These are phyloP conservation scores for Pseudogymnoascus sp. DNA, from an alignment of 2,329 filamentous ascomycete species.

Conservation along the genomic window DNA sequence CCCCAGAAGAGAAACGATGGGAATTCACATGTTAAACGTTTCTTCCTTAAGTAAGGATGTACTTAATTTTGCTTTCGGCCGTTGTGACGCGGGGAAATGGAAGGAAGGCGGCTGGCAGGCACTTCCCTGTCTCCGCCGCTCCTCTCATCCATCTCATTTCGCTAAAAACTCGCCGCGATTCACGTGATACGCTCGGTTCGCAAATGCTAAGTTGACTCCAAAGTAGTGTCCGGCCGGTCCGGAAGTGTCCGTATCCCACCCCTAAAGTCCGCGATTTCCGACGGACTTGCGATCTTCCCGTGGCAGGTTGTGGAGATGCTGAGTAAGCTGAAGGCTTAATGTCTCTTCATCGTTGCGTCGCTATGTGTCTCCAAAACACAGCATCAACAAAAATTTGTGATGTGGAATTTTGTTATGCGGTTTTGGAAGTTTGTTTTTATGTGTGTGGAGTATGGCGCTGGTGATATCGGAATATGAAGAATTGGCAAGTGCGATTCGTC, in stretches of 20 bases:
- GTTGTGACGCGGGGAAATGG: background rate
- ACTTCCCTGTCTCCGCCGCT: background rate
- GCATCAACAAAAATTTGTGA: background rate
- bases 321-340: slow-evolving; percentile 1
- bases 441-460: no score
- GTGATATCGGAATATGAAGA: background rate
- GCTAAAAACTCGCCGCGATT: background rate
- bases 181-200: background rate
- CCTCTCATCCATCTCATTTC: background rate
- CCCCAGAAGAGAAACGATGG: background rate
- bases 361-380: background rate
- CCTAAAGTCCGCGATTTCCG: background rate
- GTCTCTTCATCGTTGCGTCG: background rate
- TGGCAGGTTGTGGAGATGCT: slow-evolving; percentile 1
- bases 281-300: slow-evolving; percentile 6
- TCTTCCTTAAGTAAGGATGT: background rate
- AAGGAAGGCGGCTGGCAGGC: background rate
- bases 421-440: background rate
- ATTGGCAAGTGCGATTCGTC: background rate
- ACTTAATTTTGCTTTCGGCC: background rate
- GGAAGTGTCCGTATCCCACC: background rate
- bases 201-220: background rate
- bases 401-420: background rate
- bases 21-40: background rate
- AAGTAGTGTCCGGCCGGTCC: background rate